Conservation (phyloP, 345 rosid genomes). For the Euclidium syriacum region DNA sequence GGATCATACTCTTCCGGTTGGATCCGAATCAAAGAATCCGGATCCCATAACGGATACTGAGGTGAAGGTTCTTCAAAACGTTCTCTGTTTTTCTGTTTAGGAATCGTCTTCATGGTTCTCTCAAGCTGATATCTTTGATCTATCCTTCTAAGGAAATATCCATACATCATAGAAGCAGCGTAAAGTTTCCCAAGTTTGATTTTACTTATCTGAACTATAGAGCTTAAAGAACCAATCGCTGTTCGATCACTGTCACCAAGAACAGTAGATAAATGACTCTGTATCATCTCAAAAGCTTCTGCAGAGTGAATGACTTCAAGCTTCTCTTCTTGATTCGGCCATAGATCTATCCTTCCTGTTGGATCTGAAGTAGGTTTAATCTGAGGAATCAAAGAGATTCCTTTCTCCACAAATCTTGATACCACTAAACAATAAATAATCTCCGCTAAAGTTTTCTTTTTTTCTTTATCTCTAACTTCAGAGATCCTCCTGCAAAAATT, state of each 20-base stretch:
- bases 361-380: conserved; percentile 67
- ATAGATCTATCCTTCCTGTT: conserved; percentile 69
- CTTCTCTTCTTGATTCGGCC: conserved; percentile 92
- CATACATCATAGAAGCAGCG: conserved; percentile 92
- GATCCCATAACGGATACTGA: conserved; percentile 59
- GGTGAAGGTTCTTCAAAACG: conserved; percentile 45
- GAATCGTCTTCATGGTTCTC: conserved; percentile 79
- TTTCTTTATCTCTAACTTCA: conserved; percentile 79
- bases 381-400: conserved; percentile 74
- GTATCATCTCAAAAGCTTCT: conserved; percentile 95
- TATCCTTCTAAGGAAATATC: conserved; percentile 85
- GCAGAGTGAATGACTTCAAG: conserved; percentile 81
- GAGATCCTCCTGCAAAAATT: conserved; percentile 80
- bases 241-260: conserved; percentile 77
- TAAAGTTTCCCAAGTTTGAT: conserved; percentile 83
- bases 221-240: conserved; percentile 62
- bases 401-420: conserved; percentile 59
- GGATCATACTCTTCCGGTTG: conserved; percentile 39
- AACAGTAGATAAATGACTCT: conserved; percentile 70
- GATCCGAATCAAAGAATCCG: conserved; percentile 59
- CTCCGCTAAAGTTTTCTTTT: conserved; percentile 58
- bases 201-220: conserved; percentile 73
- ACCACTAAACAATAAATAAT: conserved; percentile 82
- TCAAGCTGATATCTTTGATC: conserved; percentile 88
- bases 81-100: conserved; percentile 41